These are phyloP conservation scores for Stropharia rugosoannulata DNA, from an alignment of 768 basidiomycete species.

Conservation along the genomic window DNA sequence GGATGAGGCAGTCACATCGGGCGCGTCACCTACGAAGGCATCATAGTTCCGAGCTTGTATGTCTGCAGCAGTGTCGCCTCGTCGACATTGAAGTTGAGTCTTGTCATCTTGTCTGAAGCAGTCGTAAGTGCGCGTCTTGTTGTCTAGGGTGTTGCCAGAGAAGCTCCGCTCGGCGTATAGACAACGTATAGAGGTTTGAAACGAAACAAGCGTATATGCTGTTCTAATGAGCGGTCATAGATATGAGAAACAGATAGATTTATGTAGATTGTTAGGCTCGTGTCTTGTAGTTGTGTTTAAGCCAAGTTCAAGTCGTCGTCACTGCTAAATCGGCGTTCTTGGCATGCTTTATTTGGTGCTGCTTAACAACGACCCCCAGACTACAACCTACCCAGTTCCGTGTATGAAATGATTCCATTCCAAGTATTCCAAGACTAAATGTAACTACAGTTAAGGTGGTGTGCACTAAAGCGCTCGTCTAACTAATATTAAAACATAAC, in stretches of 20 bases:
- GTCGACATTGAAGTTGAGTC: conserved; percentile 69
- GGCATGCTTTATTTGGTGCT: too few relatives aligned
- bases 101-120: conserved; percentile 41
- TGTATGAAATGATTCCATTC: too few relatives aligned
- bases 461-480: background rate
- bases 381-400: too few relatives aligned
- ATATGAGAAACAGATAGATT: too few relatives aligned
- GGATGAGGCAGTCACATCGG: conserved; percentile 1
- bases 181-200: background rate
- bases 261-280: too few relatives aligned
- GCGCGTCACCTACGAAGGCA: conserved; percentile 58
- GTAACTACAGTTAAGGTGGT: too few relatives aligned
- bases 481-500: conserved; percentile 2
- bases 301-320: background rate
- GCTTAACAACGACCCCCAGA: too few relatives aligned
- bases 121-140: background rate
- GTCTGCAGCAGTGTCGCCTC: conserved; percentile 84
- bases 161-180: background rate
- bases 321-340: too few relatives aligned
- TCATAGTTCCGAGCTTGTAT: conserved; percentile 78
- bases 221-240: too few relatives aligned
- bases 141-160: conserved; percentile 2
- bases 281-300: background rate
- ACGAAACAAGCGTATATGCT: background rate
- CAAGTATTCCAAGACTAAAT: too few relatives aligned